Base-by-base conservation (phyloP, 495 filamentous ascomycete genomes). In the Podospora appendiculata region DNA sequence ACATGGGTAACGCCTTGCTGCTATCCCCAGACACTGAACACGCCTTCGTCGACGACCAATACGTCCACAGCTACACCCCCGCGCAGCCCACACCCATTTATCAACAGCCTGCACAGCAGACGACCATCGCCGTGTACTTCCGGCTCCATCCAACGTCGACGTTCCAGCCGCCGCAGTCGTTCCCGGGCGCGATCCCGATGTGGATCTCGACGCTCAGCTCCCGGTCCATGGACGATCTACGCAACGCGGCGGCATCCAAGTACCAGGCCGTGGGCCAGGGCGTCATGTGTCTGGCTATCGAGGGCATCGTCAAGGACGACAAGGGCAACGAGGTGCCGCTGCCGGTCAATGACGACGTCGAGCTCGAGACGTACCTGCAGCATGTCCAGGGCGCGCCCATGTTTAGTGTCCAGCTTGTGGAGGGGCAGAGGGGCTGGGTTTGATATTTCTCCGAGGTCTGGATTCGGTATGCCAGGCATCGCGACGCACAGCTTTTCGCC, bases 321-420 rank as follows among this genome's bases (percentile, higher is more conserved):
- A 65, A 69, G 25, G 71, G 70, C 39, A 81, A 77, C n/a, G 80
- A 86, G 64, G 64, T 82, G 47, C 61, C 64, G 6, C 74, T 84
- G 60, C 61, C 69, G 32, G 82, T 91, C 58, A 81, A 83, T 49
- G 74, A 82, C 33, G 85, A 89, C 59, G 79, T 79, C 42, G 85
- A 90, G 67, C 58, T 91, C 47, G 79, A 79, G 51, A 82, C 80
- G 3, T 91, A 88, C 67, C 59, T 91, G 54, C 69, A 68, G 41
- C 82, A 86, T 64, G 73, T 84, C 4, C 51, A 75, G 50, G 83
- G 75, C 8, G 88, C 87, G 65, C 80, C 82, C 4, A 82, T 74
- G 9, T 87, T 91, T 66, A 64, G 75, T n/a, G 79, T 88, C 10
- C 61, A 66, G 44, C 32, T 64, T 13, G 43, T 64, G 16, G 53